Evolutionary conservation across 2,329 filamentous ascomycete genomes (phyloP), one percentile per base, ranked within the genome.

Genomic region (Mycosphaerelloides madeirae): DNA sequence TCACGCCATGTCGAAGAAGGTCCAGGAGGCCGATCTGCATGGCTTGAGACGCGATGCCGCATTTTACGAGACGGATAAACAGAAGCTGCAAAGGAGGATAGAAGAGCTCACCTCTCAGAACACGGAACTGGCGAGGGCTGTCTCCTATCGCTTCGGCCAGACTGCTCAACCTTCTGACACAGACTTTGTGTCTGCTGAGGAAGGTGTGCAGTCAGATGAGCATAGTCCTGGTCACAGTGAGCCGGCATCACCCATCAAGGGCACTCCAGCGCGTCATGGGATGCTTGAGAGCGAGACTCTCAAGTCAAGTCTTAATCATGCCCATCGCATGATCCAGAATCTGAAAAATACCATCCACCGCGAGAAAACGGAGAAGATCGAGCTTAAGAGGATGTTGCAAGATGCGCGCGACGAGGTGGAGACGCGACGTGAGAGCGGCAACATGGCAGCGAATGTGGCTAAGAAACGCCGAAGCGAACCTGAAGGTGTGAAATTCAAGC

Each of bases 311-410:
- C 77, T 97, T 20, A 84, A 89, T 55, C 93, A 98, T 65, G 91
- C 93, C 31, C 93, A 97, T 65, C 82, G 91, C 46, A 96, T 95
- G 70, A 96, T 98, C 47, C 91, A 97, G 65, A 95, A 88, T 59
- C 79, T 97, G 56, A 89, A 95, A 68, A 89, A 85, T 65, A 95
- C 90, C 59, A 86, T 97, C 36, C 91, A 98, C 66, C 85, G 93
- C 28, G 93, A 98, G 67, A 98, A 97, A 81, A 96, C 91, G 0
- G 93, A 98, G 67, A 98, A 96, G 74, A 79, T 97, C 20, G 93
- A 98, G 68, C 79, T 97, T 42, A 90, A 88, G 68, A 85, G 91
- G 48, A 87, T 98, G 78, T 79, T 97, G 22, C 91, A 97, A 69
- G 93, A 98, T 60, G 85, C 91, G 18, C 83, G 90, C 29, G 93